phyloP scores from a whole-genome alignment of 177 flowering plant genomes.

The Vitis hybrid region DNA sequence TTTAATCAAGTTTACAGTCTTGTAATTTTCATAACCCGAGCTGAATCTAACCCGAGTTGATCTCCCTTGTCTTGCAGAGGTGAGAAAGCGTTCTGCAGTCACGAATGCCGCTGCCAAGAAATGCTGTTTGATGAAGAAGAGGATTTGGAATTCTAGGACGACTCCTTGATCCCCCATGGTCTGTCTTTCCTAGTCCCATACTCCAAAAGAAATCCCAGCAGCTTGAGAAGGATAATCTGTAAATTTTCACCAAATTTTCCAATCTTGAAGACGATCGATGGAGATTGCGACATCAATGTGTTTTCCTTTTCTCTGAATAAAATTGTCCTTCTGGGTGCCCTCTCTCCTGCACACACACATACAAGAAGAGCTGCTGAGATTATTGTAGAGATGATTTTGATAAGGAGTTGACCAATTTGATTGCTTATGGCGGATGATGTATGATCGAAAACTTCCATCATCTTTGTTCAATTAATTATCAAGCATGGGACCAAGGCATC shows the following conservation, averaged over 20 bases:
- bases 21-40: too few relatives aligned
- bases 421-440: conserved; percentile 6
- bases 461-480: conserved; percentile 1
- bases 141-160: conserved; percentile 9
- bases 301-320: neutral
- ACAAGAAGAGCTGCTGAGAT: conserved; percentile 15
- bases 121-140: conserved; percentile 31
- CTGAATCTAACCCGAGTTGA: neutral
- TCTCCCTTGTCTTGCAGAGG: conserved; percentile 25
- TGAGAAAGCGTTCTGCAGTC: conserved; percentile 43
- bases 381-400: conserved; percentile 8
- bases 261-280: neutral
- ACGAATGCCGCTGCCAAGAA: conserved; percentile 40
- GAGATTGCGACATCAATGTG: neutral
- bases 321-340: neutral
- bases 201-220: neutral
- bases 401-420: conserved; percentile 1
- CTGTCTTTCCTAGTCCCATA: neutral
- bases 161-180: neutral
- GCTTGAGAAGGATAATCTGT: neutral
- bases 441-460: conserved; percentile 5
- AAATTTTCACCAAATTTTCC: neutral
- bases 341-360: conserved; percentile 22
- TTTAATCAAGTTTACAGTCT: too few relatives aligned
- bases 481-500: neutral